Evolutionary conservation across 495 filamentous ascomycete species (phyloP).

Genomic region (Astrothelium subdiscretum): DNA sequence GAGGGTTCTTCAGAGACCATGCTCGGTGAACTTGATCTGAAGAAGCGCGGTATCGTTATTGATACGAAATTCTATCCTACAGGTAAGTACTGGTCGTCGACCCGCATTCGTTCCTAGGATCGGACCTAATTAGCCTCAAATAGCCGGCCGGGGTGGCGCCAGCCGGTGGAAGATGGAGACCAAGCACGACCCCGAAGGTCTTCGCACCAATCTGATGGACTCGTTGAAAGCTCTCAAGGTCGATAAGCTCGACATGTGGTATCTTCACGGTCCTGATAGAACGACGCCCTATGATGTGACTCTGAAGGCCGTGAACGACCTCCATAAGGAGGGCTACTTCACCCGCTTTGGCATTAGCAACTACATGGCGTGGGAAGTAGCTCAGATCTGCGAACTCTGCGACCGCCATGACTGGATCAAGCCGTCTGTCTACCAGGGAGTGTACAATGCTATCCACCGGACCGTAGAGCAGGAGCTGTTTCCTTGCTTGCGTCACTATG

Average conservation of each 20-base stretch:
- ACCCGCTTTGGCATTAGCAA: conserved; percentile 40
- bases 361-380: conserved; percentile 41
- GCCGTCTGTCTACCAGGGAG: conserved; percentile 49
- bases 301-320: conserved; percentile 34
- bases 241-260: conserved; percentile 40
- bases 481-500: conserved; percentile 41
- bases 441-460: conserved; percentile 53
- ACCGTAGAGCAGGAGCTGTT: conserved; percentile 39
- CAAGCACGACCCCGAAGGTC: conserved; percentile 22
- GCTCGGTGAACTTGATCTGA: conserved; percentile 37
- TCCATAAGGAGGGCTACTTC: conserved; percentile 39
- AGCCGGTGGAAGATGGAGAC: conserved; percentile 22
- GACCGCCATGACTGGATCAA: conserved; percentile 43
- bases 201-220: conserved; percentile 30
- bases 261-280: conserved; percentile 42
- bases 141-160: neutral
- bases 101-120: neutral
- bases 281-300: conserved; percentile 39
- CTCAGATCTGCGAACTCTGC: conserved; percentile 39
- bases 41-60: conserved; percentile 37
- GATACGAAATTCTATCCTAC: conserved; percentile 43
- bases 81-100: no score
- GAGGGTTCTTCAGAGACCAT: conserved; percentile 39
- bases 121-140: neutral
- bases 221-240: conserved; percentile 36